These are phyloP conservation scores for Cytospora chrysosperma DNA, from an alignment of 2,329 filamentous ascomycete species.

Conservation along the genomic window DNA sequence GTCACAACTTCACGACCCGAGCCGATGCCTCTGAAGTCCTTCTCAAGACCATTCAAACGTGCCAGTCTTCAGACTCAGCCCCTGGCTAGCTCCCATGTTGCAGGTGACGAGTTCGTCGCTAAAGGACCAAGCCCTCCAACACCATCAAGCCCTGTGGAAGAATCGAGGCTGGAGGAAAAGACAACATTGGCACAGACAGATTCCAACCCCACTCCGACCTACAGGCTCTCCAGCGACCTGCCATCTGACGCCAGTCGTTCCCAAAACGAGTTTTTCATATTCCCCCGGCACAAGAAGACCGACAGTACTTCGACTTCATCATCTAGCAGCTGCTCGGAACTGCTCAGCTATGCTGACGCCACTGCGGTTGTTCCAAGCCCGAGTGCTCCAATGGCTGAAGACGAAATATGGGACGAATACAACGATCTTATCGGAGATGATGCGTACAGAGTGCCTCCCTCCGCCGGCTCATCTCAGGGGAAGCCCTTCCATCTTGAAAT, in stretches of 20 bases:
- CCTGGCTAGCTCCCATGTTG: slow-evolving; percentile 29
- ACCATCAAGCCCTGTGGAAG: slow-evolving; percentile 37
- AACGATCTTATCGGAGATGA: slow-evolving; percentile 79
- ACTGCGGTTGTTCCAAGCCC: slow-evolving; percentile 66
- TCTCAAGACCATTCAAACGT: slow-evolving; percentile 77
- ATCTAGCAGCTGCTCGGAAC: slow-evolving; percentile 69
- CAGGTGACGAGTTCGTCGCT: slow-evolving; percentile 44
- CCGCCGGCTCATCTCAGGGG: slow-evolving; percentile 56
- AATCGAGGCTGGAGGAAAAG: slow-evolving; percentile 38
- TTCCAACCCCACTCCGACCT: slow-evolving; percentile 33
- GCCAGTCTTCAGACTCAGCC: slow-evolving; percentile 45
- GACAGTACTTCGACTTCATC: slow-evolving; percentile 55
- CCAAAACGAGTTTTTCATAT: slow-evolving; percentile 67
- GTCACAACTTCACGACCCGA: slow-evolving; percentile 70
- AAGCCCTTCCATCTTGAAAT: slow-evolving; percentile 56
- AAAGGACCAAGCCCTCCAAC: slow-evolving; percentile 48
- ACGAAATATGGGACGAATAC: slow-evolving; percentile 94
- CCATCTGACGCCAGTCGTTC: slow-evolving; percentile 34
- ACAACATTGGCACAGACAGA: slow-evolving; percentile 33
- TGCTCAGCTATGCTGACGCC: slow-evolving; percentile 58
- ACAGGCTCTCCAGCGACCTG: slow-evolving; percentile 32
- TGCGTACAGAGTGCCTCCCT: slow-evolving; percentile 44
- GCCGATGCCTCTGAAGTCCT: slow-evolving; percentile 71
- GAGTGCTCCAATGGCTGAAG: slow-evolving; percentile 65
- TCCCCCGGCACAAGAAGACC: slow-evolving; percentile 65